Conservation (phyloP, 139 green algal species). For the Chara braunii region DNA sequence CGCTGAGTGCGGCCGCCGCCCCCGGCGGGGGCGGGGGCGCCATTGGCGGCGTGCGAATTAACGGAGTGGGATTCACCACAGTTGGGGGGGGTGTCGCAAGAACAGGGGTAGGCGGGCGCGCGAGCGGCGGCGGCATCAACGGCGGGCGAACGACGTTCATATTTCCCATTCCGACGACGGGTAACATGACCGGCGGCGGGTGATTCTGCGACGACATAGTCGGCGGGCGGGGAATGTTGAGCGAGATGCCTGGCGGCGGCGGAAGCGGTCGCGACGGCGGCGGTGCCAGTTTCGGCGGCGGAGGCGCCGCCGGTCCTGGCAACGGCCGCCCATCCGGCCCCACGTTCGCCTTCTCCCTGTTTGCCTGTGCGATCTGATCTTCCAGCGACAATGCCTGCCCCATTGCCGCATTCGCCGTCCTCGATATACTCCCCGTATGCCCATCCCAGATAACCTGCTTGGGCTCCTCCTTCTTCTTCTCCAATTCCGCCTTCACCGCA, state of each 20-base stretch:
- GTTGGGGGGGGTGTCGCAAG: neutral
- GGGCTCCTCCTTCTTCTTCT: slow-evolving; percentile 55
- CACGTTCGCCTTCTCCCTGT: slow-evolving; percentile 7
- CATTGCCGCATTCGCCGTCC: slow-evolving; percentile 3
- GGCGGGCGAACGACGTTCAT: neutral
- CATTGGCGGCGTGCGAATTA: no score
- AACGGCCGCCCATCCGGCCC: neutral
- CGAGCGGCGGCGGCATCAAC: slow-evolving; percentile 3
- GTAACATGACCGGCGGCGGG: no score
- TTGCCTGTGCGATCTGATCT: neutral
- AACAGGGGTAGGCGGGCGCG: neutral
- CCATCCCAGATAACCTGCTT: slow-evolving; percentile 36
- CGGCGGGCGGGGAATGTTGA: slow-evolving; percentile 22
- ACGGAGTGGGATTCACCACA: no score
- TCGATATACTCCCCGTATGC: slow-evolving; percentile 20
- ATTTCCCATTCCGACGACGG: no score
- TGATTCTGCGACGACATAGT: neutral
- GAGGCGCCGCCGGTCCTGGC: neutral
- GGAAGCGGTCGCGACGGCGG: neutral
- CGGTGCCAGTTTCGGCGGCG: neutral
- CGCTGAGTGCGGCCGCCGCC: no score
- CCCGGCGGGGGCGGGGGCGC: no score
- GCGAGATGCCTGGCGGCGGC: slow-evolving; percentile 6
- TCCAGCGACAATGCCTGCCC: slow-evolving; percentile 22
- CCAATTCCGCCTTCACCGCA: slow-evolving; percentile 59